Evolutionary conservation across 2,329 filamentous ascomycete species (phyloP).

Genomic region (Pestalotiopsis fici): DNA sequence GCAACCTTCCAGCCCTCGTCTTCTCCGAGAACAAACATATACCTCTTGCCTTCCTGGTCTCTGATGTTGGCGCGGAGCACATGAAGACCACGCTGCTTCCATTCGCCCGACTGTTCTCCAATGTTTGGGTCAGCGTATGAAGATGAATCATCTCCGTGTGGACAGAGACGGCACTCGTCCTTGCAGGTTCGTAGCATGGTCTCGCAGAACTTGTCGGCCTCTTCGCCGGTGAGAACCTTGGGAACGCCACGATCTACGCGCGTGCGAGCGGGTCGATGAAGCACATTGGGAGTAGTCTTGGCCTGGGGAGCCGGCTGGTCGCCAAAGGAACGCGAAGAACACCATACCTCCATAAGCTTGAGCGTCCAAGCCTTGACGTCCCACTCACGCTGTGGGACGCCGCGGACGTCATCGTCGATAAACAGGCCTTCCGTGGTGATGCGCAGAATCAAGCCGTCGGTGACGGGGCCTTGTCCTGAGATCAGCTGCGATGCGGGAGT

Average conservation of each 20-base stretch:
- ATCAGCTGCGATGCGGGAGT: conserved; percentile 91
- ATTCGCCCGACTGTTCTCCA: conserved; percentile 51
- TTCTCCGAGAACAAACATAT: conserved; percentile 64
- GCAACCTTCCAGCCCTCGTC: conserved; percentile 70
- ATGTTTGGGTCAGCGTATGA: conserved; percentile 41
- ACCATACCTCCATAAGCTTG: conserved; percentile 89
- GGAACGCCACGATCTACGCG: conserved; percentile 48
- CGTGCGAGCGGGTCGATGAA: conserved; percentile 45
- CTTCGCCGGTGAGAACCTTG: conserved; percentile 60
- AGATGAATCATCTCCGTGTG: conserved; percentile 43
- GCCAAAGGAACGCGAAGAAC: conserved; percentile 62
- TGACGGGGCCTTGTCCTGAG: conserved; percentile 80
- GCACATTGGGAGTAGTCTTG: conserved; percentile 36
- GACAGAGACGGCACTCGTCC: conserved; percentile 59
- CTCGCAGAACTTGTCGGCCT: conserved; percentile 59
- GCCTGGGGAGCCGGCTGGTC: conserved; percentile 39
- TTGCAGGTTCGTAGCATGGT: conserved; percentile 67
- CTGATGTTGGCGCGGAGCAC: conserved; percentile 64
- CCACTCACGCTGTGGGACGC: conserved; percentile 95
- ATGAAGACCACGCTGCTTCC: conserved; percentile 58
- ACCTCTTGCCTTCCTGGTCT: conserved; percentile 68
- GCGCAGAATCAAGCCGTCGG: conserved; percentile 86
- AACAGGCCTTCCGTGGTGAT: conserved; percentile 95
- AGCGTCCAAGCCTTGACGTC: conserved; percentile 98
- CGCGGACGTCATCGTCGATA: conserved; percentile 92